A percentile compares a stretch with the other conserved stretches of the same genome.
Evolutionary conservation across 108 stramenopile species (phyloP).

Genomic region (Cyclotella distinguenda): DNA sequence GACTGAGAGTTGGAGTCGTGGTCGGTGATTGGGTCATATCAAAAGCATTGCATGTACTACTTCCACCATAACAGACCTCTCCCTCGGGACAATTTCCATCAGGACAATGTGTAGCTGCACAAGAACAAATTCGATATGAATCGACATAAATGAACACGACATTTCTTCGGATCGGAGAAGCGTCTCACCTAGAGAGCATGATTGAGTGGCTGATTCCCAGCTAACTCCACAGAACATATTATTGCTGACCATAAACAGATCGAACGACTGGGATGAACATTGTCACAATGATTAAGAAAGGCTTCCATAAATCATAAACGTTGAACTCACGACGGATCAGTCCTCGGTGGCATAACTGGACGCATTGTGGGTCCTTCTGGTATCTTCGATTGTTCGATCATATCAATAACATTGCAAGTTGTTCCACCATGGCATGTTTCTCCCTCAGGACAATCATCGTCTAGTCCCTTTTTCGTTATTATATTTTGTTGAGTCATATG

Average conservation of each 20-base stretch:
- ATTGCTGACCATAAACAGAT: background rate
- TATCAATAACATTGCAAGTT: slow-evolving; percentile 17
- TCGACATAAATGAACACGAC: background rate
- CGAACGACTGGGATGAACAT: background rate
- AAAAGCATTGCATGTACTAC: slow-evolving; percentile 27
- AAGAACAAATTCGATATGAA: background rate
- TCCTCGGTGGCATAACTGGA: slow-evolving; percentile 19
- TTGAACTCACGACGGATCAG: slow-evolving; percentile 1
- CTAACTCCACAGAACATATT: slow-evolving; percentile 22
- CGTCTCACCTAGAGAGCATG: slow-evolving; percentile 25
- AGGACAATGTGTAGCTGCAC: slow-evolving; percentile 33
- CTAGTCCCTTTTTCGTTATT: slow-evolving; percentile 1
- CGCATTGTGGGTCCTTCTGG: slow-evolving; percentile 9
- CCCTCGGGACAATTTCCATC: slow-evolving; percentile 32
- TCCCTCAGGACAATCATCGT: slow-evolving; percentile 36
- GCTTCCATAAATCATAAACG: background rate
- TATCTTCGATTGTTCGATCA: slow-evolving; percentile 3
- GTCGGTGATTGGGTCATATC: slow-evolving; percentile 36
- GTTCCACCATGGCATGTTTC: slow-evolving; percentile 37
- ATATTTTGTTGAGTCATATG: background rate
- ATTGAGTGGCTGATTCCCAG: slow-evolving; percentile 16
- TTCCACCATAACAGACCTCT: slow-evolving; percentile 36
- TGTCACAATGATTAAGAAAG: background rate
- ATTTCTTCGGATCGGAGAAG: background rate
- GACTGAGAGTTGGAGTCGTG: background rate